Base-by-base conservation (phyloP, 1,284 basidiomycete species). In the Coniferiporia weirii region DNA sequence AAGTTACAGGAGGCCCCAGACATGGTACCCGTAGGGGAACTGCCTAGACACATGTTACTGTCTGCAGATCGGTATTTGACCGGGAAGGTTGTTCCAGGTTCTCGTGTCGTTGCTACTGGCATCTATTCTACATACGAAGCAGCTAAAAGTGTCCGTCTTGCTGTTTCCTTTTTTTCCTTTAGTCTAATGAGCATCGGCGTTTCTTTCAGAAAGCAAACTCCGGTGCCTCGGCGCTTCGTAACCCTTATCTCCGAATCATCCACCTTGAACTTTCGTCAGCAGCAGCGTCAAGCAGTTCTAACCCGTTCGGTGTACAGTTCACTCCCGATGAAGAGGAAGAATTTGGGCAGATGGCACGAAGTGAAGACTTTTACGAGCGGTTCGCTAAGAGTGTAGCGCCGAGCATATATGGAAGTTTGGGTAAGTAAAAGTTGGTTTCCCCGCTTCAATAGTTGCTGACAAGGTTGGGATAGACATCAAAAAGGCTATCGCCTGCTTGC, bases 1-100 rank as follows among this genome's bases (percentile, higher is more conserved):
- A 99, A 99, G 73, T 81, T 99, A 13, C 97, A 99, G 73, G 97
- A 99, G 75, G 95, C 96, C 6, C 97, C 97, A 0, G 97, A 99
- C 72, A 98, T 98, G 94, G 97, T 99, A 0, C 97, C 97, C 1
- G 95, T 99, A 20, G 97, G 97, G 78, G 97, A 99, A 70, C 79
- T 99, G 50, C 97, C 97, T 4, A 78, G 95, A 46, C 97, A 99
- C 72, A 95, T 99, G 81, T 82, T 98, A 57, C 79, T 99, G 27
- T 95, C 92, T 40, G 87, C 87, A 10, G 97, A 99, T 72, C 79
- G 94, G 70, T 89, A 93, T 69, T 76, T 97, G 53, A 93, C 94
- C 0, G 93, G 91, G 1, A 87, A 87, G 67, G 94, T 97, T 12
- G 92, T 98, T 1, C 97, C 97, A 1, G 97, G 97, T 6, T 94